Percentiles rank a stretch among this genome's conserved stretches.
Conservation (phyloP, 2,329 filamentous ascomycete genomes). For the Sporothrix brasiliensis region DNA sequence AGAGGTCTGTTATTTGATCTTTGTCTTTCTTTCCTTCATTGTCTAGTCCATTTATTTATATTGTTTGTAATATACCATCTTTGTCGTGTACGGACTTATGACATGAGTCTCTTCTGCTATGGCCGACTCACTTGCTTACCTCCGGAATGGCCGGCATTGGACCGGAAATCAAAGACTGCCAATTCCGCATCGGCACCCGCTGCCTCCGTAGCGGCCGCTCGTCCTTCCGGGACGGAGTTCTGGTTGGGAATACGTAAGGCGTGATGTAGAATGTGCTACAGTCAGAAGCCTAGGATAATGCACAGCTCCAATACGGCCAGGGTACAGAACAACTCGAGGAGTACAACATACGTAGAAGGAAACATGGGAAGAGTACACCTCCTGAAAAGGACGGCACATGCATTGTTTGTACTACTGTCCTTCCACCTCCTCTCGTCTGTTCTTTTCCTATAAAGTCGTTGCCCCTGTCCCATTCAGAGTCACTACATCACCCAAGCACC, state of each 20-base stretch:
- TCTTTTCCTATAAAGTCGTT: too few relatives aligned
- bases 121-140: background rate
- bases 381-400: too few relatives aligned
- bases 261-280: background rate
- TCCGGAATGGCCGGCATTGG: background rate
- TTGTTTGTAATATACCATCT: background rate
- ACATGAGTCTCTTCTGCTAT: background rate
- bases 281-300: background rate
- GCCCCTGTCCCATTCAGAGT: too few relatives aligned
- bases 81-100: slow-evolving; percentile 6
- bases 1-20: background rate
- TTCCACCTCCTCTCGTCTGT: too few relatives aligned
- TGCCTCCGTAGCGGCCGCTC: background rate
- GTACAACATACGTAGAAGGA: too few relatives aligned
- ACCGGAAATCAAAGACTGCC: background rate
- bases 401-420: too few relatives aligned
- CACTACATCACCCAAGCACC: background rate
- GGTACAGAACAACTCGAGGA: too few relatives aligned
- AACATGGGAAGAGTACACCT: too few relatives aligned
- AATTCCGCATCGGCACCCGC: slow-evolving; percentile 3
- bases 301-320: too few relatives aligned
- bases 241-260: too few relatives aligned
- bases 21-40: background rate
- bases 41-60: background rate
- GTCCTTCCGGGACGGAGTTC: background rate